Conservation (phyloP, 2,329 filamentous ascomycete species). For the Fusarium sp. region DNA sequence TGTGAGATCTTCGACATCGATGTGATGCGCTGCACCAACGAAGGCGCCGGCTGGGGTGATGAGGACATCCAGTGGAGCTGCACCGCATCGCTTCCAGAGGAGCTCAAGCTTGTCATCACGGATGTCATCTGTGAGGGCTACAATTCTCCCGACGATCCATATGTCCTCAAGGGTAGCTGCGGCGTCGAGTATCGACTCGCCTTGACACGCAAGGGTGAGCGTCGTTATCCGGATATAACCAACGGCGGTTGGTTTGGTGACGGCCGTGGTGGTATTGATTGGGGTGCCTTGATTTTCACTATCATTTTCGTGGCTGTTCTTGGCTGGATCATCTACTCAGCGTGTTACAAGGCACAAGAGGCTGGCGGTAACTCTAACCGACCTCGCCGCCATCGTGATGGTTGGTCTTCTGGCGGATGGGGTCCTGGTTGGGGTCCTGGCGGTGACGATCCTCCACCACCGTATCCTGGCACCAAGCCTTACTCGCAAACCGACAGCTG, state of each 20-base stretch:
- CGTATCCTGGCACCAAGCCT: slow-evolving; percentile 55
- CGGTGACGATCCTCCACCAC: slow-evolving; percentile 65
- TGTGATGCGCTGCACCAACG: slow-evolving; percentile 89
- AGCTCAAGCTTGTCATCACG: slow-evolving; percentile 80
- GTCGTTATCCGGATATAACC: slow-evolving; percentile 70
- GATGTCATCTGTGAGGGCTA: slow-evolving; percentile 96
- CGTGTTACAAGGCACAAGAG: slow-evolving; percentile 50
- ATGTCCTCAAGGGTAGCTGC: slow-evolving; percentile 91
- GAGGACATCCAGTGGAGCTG: slow-evolving; percentile 95
- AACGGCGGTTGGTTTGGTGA: slow-evolving; percentile 52
- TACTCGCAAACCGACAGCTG: slow-evolving; percentile 59
- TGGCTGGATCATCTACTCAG: slow-evolving; percentile 70
- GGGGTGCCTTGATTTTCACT: slow-evolving; percentile 64
- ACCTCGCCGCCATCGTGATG: slow-evolving; percentile 36
- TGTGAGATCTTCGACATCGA: slow-evolving; percentile 80
- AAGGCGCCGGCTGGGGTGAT: slow-evolving; percentile 79
- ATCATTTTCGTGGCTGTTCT: slow-evolving; percentile 69
- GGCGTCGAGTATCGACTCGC: slow-evolving; percentile 88
- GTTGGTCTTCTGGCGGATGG: slow-evolving; percentile 53
- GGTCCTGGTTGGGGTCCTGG: slow-evolving; percentile 53
- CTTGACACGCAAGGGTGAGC: slow-evolving; percentile 80
- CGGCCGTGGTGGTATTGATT: slow-evolving; percentile 48
- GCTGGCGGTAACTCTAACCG: slow-evolving; percentile 20
- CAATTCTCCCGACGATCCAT: slow-evolving; percentile 77
- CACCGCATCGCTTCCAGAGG: slow-evolving; percentile 68